Percentiles rank a stretch among this genome's conserved stretches.
Evolutionary conservation across 371 early-diverging fungal genomes (phyloP).

Genomic region (Nosema muscidifuracis): DNA sequence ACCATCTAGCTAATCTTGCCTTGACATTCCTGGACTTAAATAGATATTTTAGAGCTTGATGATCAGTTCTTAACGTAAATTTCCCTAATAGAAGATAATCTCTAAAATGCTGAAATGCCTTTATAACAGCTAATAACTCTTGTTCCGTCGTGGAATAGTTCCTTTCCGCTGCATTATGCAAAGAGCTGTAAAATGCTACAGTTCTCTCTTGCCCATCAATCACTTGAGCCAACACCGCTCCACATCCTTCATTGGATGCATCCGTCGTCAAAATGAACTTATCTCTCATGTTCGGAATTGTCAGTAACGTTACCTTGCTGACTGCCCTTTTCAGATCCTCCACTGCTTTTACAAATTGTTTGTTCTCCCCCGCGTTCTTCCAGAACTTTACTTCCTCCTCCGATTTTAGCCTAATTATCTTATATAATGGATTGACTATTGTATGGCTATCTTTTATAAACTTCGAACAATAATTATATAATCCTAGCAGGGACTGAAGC

Average conservation of each 20-base stretch:
- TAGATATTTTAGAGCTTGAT: constrained; percentile 6
- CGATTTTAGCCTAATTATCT: neutral
- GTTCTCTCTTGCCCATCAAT: constrained; percentile 19
- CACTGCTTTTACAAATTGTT: neutral
- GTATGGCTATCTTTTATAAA: neutral
- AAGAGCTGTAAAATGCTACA: neutral
- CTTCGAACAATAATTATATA: constrained; percentile 1
- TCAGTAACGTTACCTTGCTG: neutral
- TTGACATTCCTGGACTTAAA: constrained; percentile 12
- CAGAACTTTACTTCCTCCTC: neutral
- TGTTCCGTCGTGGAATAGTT: constrained; percentile 3
- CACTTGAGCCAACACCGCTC: constrained; percentile 3
- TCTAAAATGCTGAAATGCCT: neutral
- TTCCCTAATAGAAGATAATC: neutral
- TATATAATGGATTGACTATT: neutral
- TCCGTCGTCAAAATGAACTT: constrained; percentile 6
- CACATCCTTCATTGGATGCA: neutral
- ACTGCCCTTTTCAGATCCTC: too few relatives aligned
- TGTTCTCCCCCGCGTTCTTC: neutral
- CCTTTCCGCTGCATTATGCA: neutral
- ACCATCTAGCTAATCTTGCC: constrained; percentile 9
- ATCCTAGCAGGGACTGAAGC: neutral
- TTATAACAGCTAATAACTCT: constrained; percentile 10
- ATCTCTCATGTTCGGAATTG: neutral
- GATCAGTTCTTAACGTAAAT: neutral